These are phyloP conservation scores for Boletales sp. DNA, from an alignment of 768 basidiomycete species.

Conservation along the genomic window DNA sequence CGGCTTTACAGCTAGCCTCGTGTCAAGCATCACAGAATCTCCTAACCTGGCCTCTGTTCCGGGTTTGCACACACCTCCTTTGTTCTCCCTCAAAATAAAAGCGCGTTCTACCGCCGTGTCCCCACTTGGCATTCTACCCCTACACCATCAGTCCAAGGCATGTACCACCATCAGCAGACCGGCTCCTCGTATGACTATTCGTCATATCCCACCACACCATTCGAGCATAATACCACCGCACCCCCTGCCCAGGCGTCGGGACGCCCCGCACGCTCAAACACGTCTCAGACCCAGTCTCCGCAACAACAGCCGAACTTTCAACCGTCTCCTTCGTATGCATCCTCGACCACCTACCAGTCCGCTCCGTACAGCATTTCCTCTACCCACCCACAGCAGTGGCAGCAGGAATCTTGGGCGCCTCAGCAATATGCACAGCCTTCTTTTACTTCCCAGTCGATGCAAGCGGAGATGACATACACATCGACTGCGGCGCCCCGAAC, in stretches of 20 bases:
- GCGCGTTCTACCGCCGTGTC: conserved; percentile 20
- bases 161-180: conserved; percentile 49
- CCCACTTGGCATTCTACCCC: conserved; percentile 35
- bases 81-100: conserved; percentile 28
- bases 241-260: conserved; percentile 28
- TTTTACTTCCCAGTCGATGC: conserved; percentile 33
- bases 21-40: conserved; percentile 26
- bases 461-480: conserved; percentile 32
- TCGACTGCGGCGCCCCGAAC: conserved; percentile 30
- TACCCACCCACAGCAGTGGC: conserved; percentile 37
- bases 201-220: conserved; percentile 34
- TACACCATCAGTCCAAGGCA: conserved; percentile 37
- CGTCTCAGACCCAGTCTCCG: conserved; percentile 33
- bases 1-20: conserved; percentile 36
- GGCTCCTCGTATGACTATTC: conserved; percentile 50
- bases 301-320: conserved; percentile 26
- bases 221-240: conserved; percentile 16
- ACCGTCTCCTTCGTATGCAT: conserved; percentile 26
- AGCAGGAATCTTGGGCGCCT: conserved; percentile 38
- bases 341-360: conserved; percentile 28
- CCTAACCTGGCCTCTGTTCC: conserved; percentile 29
- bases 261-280: conserved; percentile 26
- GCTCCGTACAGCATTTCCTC: conserved; percentile 27
- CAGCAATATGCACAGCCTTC: conserved; percentile 28
- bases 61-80: conserved; percentile 24